Evolutionary conservation across 306 rosid genomes (phyloP).

Genomic region (Pterocarpus santalinus): DNA sequence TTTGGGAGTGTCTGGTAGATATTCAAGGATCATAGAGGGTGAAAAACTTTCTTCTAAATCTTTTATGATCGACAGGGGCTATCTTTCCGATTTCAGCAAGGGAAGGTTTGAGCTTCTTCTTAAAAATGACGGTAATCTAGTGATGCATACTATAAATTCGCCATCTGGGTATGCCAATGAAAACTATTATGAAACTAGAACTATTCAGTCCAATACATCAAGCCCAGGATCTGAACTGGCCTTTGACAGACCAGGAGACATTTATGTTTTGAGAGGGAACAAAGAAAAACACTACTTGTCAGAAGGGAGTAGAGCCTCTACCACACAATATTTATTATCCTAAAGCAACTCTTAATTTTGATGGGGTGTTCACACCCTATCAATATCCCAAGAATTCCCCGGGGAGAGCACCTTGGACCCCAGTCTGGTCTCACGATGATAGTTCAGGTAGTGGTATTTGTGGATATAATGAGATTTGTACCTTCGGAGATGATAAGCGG

Average conservation of each 20-base stretch:
- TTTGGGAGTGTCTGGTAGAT: conserved; percentile 55
- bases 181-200: conserved; percentile 39
- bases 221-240: conserved; percentile 49
- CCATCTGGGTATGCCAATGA: conserved; percentile 42
- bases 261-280: conserved; percentile 43
- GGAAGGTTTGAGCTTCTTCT: conserved; percentile 58
- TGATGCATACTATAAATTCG: conserved; percentile 47
- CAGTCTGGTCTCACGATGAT: neutral
- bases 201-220: conserved; percentile 10
- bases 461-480: conserved; percentile 54
- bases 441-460: conserved; percentile 18
- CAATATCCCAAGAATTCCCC: conserved; percentile 39
- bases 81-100: conserved; percentile 37
- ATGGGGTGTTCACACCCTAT: conserved; percentile 56
- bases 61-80: too few relatives aligned
- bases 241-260: conserved; percentile 45
- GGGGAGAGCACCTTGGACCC: conserved; percentile 38
- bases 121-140: conserved; percentile 51
- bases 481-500: conserved; percentile 26
- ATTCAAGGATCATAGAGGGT: conserved; percentile 42
- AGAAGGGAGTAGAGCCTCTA: neutral
- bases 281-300: conserved; percentile 16
- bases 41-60: conserved; percentile 52
- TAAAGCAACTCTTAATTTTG: conserved; percentile 56
- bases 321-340: conserved; percentile 42